phyloP scores from a whole-genome alignment of 441 rosid species.

The Breynia disticha region DNA sequence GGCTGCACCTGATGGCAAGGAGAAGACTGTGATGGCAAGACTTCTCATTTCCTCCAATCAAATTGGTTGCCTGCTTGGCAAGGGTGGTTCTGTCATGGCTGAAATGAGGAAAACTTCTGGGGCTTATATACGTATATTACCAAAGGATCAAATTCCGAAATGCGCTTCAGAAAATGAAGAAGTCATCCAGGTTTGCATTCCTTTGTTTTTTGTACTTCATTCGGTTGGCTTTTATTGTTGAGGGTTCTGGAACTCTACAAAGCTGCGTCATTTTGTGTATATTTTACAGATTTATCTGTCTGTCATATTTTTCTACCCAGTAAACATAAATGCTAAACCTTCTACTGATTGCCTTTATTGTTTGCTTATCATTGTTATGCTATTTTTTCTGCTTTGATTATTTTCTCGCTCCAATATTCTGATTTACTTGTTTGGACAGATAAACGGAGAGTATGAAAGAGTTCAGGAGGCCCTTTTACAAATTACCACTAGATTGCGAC shows the following conservation, averaged over 20 bases:
- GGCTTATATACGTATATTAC: slow-evolving; percentile 62
- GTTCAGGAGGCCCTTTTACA: slow-evolving; percentile 67
- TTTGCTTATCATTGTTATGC: not conserved
- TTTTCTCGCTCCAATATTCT: slow-evolving; percentile 6
- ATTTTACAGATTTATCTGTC: not conserved
- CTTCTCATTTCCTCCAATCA: slow-evolving; percentile 60
- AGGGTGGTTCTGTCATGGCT: slow-evolving; percentile 63
- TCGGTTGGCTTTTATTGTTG: not conserved
- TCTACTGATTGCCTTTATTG: not conserved
- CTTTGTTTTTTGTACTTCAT: slow-evolving; percentile 1
- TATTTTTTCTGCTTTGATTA: not conserved
- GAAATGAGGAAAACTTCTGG: slow-evolving; percentile 68
- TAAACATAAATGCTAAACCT: not conserved
- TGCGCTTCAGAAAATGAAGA: slow-evolving; percentile 69
- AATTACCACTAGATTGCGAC: slow-evolving; percentile 55
- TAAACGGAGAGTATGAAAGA: slow-evolving; percentile 55
- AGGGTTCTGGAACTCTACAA: too few species aligned
- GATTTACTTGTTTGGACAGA: slow-evolving; percentile 25
- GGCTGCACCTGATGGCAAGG: slow-evolving; percentile 50
- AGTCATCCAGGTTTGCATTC: slow-evolving; percentile 54
- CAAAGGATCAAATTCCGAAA: slow-evolving; percentile 67
- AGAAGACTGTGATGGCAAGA: slow-evolving; percentile 39
- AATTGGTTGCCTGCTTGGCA: slow-evolving; percentile 76
- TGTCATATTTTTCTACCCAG: not conserved
- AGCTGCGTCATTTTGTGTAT: not conserved